Base-by-base conservation (phyloP, 2,329 filamentous ascomycete genomes). In the Teratosphaeria destructans region DNA sequence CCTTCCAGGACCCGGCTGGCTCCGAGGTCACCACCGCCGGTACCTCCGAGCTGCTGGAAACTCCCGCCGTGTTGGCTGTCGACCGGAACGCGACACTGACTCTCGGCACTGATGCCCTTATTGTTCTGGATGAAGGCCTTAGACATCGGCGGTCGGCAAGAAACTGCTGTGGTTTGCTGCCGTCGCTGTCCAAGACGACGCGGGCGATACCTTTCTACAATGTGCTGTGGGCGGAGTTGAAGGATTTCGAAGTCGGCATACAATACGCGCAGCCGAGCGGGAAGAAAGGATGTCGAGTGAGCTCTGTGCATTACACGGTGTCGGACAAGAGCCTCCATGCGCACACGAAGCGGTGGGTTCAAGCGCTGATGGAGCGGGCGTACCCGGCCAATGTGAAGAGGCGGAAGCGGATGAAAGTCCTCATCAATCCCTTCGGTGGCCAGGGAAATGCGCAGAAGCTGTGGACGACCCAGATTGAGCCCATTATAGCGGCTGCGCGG, bases 371-470 rank as follows among this genome's bases (percentile, higher is more conserved):
- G 23, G 77, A 84, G 39, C 80, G 81, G 54, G 85, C 92, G 27
- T 96, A 96, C 68, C 86, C 78, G 59, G 76, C 78, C 7, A 82
- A 88, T 1, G 65, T 63, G 54, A 84, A 87, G 68, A 81, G 81
- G 57, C 81, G 80, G 60, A 94, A 91, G 73, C 85, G 90, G 54
- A 85, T 94, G 63, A 95, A 94, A 72, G 85, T 97, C 12, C 78
- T 97, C 52, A 81, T 99, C 62, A 99, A 99, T 73, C 94, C 94
- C 0, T 88, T 92, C 67, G 90, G 91, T 14, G 94, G 94, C 0
- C 88, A 90, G 52, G 93, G 93, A 16, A 77, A 78, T 49, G 93
- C 91, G 1, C 76, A 83, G 62, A 88, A 84, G 70, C 81, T 85
- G 64, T 97, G 91, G 81, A 77, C 85, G 59, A 82, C 81, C 53